These are phyloP conservation scores for Blastobotrys indianensis DNA, from an alignment of 1,139 yeast genomes.

Conservation along the genomic window DNA sequence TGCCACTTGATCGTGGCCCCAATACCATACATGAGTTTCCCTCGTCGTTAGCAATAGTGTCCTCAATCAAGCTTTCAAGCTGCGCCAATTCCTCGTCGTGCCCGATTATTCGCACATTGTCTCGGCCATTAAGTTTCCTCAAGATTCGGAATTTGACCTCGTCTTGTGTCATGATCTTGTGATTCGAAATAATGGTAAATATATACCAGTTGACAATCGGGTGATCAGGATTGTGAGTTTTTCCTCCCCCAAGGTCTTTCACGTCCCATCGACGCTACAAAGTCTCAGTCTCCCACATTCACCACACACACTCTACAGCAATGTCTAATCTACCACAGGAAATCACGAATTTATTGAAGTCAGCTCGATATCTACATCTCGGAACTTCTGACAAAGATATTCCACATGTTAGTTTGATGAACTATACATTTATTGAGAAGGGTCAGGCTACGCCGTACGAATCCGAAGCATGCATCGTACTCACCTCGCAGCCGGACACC, in stretches of 20 bases:
- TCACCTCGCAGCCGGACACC: constrained; percentile 65
- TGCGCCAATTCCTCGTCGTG: constrained; percentile 36
- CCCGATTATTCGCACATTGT: constrained; percentile 23
- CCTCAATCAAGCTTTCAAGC: constrained; percentile 52
- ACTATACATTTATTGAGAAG: constrained; percentile 56
- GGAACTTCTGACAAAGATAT: constrained; percentile 64
- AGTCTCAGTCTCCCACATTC: background rate
- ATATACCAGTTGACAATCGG: background rate
- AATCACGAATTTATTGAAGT: constrained; percentile 1
- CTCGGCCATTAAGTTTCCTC: constrained; percentile 11
- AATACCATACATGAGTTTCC: constrained; percentile 76
- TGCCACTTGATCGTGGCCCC: constrained; percentile 80
- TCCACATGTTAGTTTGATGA: constrained; percentile 88
- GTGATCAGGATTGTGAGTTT: background rate
- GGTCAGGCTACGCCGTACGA: constrained; percentile 35
- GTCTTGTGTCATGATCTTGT: no score
- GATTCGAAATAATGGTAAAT: background rate
- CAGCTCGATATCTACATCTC: constrained; percentile 58
- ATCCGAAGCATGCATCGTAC: constrained; percentile 44
- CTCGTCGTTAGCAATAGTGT: constrained; percentile 62
- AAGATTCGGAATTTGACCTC: constrained; percentile 4
- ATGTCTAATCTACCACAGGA: constrained; percentile 1
- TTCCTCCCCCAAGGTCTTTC: background rate
- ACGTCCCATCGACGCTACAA: background rate
- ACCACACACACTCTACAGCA: no score